Base-by-base conservation (phyloP, 495 filamentous ascomycete species). In the Haplographium delicatum region DNA sequence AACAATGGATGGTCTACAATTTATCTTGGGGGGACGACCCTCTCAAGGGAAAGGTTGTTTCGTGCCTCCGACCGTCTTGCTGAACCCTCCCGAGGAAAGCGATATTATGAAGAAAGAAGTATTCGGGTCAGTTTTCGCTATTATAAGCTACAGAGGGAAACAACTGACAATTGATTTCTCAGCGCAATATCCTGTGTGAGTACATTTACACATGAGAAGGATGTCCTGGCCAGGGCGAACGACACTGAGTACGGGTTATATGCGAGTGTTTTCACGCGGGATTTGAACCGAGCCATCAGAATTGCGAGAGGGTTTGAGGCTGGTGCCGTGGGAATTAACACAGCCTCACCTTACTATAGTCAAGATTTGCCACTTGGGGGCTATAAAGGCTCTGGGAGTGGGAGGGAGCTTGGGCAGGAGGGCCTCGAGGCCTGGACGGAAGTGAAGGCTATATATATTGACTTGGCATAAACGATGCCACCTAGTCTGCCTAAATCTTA, bases 291-390 rank as follows among this genome's bases (percentile, higher is more conserved):
- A 53, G 89, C 84, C 13, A 78, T 95, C 58, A 75, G 83, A 33
- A 71, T 94, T 25, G 80, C 88, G 34, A 81, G 77, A 58, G 71
- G 79, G 62, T 77, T 95, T 24, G 79, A 91, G 65, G 81, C 84
- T 2, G 90, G 90, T 18, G 83, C 83, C 26, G 85, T 96, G 19
- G 89, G 94, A 61, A 89, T 95, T 58, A 96, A 96, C 62, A 37
- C 16, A 6, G 33, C 37, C 2, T n/a, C 5, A 24, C 73, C 69
- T 3, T 5, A 13, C 5, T 7, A 3, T 9, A 22, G 4, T 4
- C 11, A 18, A 5, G 50, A 52, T 20, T 33, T 41, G 13, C 54
- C 54, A 27, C 47, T 57, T 40, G 54, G 54, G 7, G 54, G 54
- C 2, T 33, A 25, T 7, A 57, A 57, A 27, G 8, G 25, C 16